phyloP scores from a whole-genome alignment of 495 filamentous ascomycete species.

The Articulospora tetracladia region DNA sequence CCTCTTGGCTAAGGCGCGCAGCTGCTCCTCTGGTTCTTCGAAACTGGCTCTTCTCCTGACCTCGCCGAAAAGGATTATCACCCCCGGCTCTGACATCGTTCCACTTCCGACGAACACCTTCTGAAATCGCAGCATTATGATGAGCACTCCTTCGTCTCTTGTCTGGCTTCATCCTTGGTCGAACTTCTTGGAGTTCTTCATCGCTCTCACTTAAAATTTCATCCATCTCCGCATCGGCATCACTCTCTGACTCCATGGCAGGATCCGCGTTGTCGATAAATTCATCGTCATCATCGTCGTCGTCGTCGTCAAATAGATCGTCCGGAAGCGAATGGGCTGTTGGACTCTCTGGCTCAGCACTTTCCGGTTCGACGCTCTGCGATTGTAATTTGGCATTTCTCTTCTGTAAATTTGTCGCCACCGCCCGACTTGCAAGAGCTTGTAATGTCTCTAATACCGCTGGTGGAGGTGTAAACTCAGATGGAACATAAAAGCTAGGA shows the following conservation, averaged over 20 bases:
- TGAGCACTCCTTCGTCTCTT: neutral
- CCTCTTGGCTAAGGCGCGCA: constrained; percentile 1
- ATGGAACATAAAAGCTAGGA: constrained; percentile 22
- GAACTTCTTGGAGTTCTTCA: neutral
- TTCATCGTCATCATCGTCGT: neutral
- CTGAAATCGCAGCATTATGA: constrained; percentile 4
- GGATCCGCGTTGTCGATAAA: neutral
- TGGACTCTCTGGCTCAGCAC: neutral
- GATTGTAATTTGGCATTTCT: neutral
- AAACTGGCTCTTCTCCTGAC: constrained; percentile 5
- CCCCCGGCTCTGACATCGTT: constrained; percentile 10
- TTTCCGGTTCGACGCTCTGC: neutral
- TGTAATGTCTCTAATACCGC: constrained; percentile 12
- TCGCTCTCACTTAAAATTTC: neutral
- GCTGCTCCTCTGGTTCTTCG: neutral
- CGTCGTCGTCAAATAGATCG: neutral
- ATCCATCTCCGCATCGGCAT: neutral
- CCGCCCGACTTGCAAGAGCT: neutral
- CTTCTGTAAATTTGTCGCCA: neutral
- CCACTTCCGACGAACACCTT: constrained; percentile 15
- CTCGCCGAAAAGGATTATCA: neutral
- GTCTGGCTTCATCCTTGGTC: neutral
- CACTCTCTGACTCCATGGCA: neutral
- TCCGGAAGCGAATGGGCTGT: neutral
- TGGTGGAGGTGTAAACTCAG: constrained; percentile 14